phyloP scores from a whole-genome alignment of 257 asterid genomes.

The Cordia subcordata region DNA sequence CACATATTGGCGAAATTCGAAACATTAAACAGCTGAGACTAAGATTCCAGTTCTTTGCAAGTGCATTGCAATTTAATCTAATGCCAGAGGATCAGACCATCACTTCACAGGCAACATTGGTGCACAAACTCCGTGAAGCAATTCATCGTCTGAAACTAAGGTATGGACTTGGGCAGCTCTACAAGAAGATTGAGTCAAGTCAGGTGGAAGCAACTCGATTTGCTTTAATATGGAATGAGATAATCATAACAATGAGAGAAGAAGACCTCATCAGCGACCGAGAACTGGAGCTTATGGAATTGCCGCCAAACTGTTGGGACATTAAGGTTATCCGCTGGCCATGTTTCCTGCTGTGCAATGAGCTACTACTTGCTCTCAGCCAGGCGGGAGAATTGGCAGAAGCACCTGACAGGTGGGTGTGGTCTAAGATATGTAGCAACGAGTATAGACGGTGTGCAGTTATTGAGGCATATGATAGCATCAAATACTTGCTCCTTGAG shows the following conservation, averaged over 20 bases:
- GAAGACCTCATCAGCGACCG: slow-evolving; percentile 73
- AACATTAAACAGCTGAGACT: slow-evolving; percentile 75
- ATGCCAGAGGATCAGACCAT: slow-evolving; percentile 53
- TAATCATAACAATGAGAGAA: slow-evolving; percentile 72
- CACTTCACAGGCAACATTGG: slow-evolving; percentile 42
- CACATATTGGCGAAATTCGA: slow-evolving; percentile 90
- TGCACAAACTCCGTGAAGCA: slow-evolving; percentile 65
- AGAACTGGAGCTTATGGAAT: slow-evolving; percentile 78
- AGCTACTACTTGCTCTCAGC: slow-evolving; percentile 69
- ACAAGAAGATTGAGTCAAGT: slow-evolving; percentile 89
- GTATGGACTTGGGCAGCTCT: slow-evolving; percentile 86
- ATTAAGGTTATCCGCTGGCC: slow-evolving; percentile 96
- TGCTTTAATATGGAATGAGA: slow-evolving; percentile 92
- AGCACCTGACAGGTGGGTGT: slow-evolving; percentile 59
- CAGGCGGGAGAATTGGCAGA: slow-evolving; percentile 65
- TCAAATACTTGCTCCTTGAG: slow-evolving; percentile 66
- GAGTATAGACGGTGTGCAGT: slow-evolving; percentile 93
- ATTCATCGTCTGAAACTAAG: slow-evolving; percentile 70
- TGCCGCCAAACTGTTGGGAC: slow-evolving; percentile 92
- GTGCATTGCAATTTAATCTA: slow-evolving; percentile 89
- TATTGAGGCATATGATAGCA: slow-evolving; percentile 77
- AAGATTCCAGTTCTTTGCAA: slow-evolving; percentile 86
- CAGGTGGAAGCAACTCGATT: slow-evolving; percentile 87
- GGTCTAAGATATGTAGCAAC: slow-evolving; percentile 70
- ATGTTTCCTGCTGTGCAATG: slow-evolving; percentile 75